These are phyloP conservation scores for Penicillium sp. DNA, from an alignment of 2,329 filamentous ascomycete species.

Conservation along the genomic window DNA sequence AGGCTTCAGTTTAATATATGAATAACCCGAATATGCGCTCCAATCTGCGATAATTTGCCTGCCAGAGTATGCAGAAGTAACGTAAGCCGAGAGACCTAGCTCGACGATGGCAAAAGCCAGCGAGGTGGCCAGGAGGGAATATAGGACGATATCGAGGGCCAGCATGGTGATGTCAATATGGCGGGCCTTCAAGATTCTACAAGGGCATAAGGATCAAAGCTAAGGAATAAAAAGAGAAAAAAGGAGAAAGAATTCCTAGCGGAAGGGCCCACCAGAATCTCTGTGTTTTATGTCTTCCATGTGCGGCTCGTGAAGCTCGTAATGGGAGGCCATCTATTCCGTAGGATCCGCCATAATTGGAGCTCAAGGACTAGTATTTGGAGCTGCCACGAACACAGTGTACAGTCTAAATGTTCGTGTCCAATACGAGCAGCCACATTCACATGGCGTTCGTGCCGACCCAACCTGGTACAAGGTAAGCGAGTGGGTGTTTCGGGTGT, in stretches of 20 bases:
- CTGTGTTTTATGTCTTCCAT: conserved; percentile 14
- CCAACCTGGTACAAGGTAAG: conserved; percentile 21
- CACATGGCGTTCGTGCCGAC: conserved; percentile 11
- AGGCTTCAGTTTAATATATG: conserved; percentile 14
- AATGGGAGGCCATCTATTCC: not conserved
- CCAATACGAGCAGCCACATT: conserved; percentile 19
- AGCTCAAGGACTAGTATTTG: not conserved
- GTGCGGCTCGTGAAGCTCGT: conserved; percentile 8
- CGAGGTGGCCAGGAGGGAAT: conserved; percentile 24
- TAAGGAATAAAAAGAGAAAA: no score
- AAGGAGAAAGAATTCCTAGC: not conserved
- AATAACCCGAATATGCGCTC: conserved; percentile 6
- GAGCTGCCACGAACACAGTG: conserved; percentile 4
- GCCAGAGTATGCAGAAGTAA: conserved; percentile 10
- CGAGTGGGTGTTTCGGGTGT: conserved; percentile 15
- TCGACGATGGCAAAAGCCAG: conserved; percentile 30
- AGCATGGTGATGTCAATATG: conserved; percentile 15
- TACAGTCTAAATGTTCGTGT: conserved; percentile 5
- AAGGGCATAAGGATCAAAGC: not conserved
- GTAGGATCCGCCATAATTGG: conserved; percentile 7
- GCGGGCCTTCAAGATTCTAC: not conserved
- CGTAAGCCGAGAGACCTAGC: conserved; percentile 28
- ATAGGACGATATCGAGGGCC: conserved; percentile 26
- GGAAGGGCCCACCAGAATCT: not conserved
- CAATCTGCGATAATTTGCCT: not conserved